These are phyloP conservation scores for Trypanosomatidae sp. DNA, from an alignment of 208 protist species.

Conservation along the genomic window DNA sequence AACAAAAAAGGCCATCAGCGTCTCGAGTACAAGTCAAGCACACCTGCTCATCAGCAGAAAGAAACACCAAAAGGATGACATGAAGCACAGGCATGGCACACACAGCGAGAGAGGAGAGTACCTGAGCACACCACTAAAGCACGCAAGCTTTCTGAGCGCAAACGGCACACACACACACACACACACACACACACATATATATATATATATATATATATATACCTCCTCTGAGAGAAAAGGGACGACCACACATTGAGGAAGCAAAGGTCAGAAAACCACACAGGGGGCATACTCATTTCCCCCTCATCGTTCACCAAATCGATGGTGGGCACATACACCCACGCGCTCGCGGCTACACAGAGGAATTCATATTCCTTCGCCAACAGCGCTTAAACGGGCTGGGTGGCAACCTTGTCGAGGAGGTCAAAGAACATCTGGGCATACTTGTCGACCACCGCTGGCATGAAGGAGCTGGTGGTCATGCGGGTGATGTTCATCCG, in stretches of 20 bases:
- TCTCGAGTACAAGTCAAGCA: background rate
- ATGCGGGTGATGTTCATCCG: constrained; percentile 59
- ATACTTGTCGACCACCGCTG: constrained; percentile 44
- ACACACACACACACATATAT: constrained; percentile 1
- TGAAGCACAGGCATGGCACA: background rate
- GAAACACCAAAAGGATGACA: background rate
- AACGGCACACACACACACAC: background rate
- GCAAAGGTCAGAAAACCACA: background rate
- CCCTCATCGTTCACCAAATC: background rate
- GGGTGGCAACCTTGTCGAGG: constrained; percentile 38
- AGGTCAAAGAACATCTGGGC: constrained; percentile 72
- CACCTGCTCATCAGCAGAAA: background rate
- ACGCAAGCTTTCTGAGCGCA: background rate
- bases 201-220: background rate
- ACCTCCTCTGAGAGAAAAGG: background rate
- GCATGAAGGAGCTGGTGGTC: constrained; percentile 40
- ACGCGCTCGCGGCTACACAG: background rate
- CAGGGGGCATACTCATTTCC: background rate
- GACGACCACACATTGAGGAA: background rate
- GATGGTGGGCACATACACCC: background rate
- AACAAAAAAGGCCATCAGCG: background rate
- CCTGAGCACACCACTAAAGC: background rate
- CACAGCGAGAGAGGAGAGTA: background rate
- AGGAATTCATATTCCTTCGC: background rate
- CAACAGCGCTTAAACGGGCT: constrained; percentile 19